Percentiles rank a stretch among this genome's conserved stretches.
phyloP scores from a whole-genome alignment of 345 rosid genomes.

The Eucalyptus viminalis region DNA sequence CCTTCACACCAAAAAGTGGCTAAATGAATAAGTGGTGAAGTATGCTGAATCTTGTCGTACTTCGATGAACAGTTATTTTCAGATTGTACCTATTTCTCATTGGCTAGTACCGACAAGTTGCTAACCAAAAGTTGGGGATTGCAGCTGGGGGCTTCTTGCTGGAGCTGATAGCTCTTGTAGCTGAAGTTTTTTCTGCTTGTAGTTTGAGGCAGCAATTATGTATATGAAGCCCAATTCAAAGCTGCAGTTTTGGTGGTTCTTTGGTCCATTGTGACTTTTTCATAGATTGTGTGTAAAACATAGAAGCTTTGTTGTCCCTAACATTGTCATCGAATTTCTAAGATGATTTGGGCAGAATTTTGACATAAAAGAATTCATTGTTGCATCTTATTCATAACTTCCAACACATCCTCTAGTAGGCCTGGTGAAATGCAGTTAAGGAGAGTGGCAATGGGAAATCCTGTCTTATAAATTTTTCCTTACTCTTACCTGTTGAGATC shows the following conservation, averaged over 20 bases:
- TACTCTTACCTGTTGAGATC: background rate
- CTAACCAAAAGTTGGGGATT: background rate
- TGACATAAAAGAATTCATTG: background rate
- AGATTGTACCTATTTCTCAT: background rate
- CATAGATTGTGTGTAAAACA: background rate
- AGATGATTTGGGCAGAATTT: background rate
- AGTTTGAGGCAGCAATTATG: background rate
- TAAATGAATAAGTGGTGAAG: background rate
- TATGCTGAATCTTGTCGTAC: background rate
- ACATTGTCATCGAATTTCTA: background rate
- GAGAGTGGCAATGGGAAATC: background rate
- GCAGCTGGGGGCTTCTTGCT: background rate
- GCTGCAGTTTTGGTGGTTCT: background rate
- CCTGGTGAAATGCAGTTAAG: background rate
- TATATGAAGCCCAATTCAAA: background rate
- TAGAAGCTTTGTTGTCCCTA: background rate
- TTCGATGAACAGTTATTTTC: background rate
- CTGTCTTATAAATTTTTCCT: background rate
- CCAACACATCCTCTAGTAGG: background rate
- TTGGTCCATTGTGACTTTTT: background rate
- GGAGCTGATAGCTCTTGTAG: background rate
- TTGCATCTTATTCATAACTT: background rate
- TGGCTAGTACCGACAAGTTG: background rate
- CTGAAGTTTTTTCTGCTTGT: background rate
- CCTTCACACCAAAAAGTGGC: background rate